Base-by-base conservation (phyloP, 352 stramenopile species). In the Plasmopara halstedii region DNA sequence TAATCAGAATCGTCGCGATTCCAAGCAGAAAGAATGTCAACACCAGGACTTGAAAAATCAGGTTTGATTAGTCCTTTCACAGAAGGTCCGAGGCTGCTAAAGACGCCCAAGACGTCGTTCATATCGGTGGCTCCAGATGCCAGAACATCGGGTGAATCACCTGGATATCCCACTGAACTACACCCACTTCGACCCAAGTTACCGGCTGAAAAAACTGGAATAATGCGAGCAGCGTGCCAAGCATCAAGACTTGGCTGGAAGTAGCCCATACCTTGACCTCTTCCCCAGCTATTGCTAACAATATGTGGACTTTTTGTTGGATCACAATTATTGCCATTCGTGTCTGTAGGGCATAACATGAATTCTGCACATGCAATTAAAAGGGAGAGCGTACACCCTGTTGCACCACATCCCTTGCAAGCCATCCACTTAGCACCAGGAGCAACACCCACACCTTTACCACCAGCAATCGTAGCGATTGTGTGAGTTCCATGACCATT, bases 271-370 rank as follows among this genome's bases (percentile, higher is more conserved):
- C 63, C 68, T 34, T 61, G 61, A 0, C 46, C 44, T 8, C 17
- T 56, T 7, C 62, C 67, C 71, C 71, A 83, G 50, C 67, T 81
- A 38, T 81, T 81, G 66, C 60, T 83, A 13, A 83, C 59, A 4
- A 83, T 58, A 34, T 76, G 57, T 5, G 71, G 71, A 0, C 63
- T 56, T 37, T 81, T 76, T 5, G 64, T 56, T 20, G 67, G 58
- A 23, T 81, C 59, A 17, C 47, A 58, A 51, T 77, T 71, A 42
- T 64, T 64, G 34, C 70, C 73, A 31, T 73, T 63, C 33, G 60
- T 61, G 38, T 80, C 61, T 2, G 67, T 83, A 10, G 73, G 73
- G 45, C 73, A 85, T 43, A 78, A 3, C 38, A 85, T 74, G 49
- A 73, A 85, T 45, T 85, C 56, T 3, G 47, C 53, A 48, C 70